phyloP scores from a whole-genome alignment of 2,329 filamentous ascomycete species.

The Hypoxylon sp. region DNA sequence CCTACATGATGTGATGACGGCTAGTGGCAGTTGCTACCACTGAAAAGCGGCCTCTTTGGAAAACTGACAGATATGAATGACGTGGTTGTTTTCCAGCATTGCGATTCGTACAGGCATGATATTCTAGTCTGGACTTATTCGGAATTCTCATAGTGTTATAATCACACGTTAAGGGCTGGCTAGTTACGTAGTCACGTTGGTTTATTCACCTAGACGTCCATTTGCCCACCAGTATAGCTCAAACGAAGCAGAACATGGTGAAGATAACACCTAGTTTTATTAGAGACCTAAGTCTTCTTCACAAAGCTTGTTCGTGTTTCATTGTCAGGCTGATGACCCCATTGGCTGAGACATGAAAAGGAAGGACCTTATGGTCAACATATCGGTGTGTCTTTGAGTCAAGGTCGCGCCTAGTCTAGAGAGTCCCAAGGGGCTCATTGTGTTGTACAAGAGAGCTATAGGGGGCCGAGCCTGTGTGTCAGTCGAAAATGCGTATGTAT shows the following conservation, averaged over 20 bases:
- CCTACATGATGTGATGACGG: slow-evolving; percentile 3
- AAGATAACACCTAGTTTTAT: too few species aligned
- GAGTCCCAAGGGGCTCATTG: neutral
- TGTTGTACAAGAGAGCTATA: neutral
- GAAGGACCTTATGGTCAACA: neutral
- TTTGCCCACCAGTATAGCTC: too few species aligned
- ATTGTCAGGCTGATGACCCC: too few species aligned
- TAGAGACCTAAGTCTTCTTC: too few species aligned
- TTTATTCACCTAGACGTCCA: too few species aligned
- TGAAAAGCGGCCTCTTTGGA: neutral
- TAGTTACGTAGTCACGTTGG: too few species aligned
- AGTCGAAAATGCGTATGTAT: neutral
- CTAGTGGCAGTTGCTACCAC: slow-evolving; percentile 4
- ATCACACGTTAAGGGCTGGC: too few species aligned
- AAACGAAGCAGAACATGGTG: too few species aligned
- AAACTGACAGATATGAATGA: neutral
- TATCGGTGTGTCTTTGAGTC: neutral
- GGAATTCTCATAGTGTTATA: too few species aligned
- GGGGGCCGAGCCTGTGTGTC: neutral
- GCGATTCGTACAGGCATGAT: too few species aligned
- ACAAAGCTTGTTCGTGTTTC: too few species aligned
- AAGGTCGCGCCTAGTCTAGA: neutral
- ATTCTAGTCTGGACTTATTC: too few species aligned
- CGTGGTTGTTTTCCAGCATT: neutral
- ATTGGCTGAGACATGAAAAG: neutral